Conservation (phyloP, 2,329 filamentous ascomycete species). For the Metarhizium rileyi region DNA sequence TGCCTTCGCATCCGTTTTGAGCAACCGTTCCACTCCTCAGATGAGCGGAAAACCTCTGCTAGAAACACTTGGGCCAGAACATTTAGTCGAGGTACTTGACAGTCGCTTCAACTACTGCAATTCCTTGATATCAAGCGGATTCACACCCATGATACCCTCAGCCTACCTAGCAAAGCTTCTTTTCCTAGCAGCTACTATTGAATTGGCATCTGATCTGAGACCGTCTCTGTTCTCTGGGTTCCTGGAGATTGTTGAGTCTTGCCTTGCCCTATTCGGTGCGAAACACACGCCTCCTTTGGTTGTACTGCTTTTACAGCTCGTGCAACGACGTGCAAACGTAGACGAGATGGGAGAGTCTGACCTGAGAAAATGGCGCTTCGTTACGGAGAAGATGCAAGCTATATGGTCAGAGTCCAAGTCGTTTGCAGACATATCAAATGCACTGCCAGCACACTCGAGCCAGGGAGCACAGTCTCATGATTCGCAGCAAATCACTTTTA, state of each 20-base stretch:
- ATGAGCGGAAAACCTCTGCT: not conserved
- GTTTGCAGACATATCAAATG: conserved; percentile 11
- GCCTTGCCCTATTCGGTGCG: conserved; percentile 22
- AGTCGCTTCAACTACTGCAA: conserved; percentile 28
- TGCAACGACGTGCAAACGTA: conserved; percentile 20
- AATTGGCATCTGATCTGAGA: conserved; percentile 21
- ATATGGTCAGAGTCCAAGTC: conserved; percentile 3
- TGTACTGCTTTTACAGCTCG: conserved; percentile 23
- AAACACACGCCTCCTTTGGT: conserved; percentile 25
- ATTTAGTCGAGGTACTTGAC: conserved; percentile 23
- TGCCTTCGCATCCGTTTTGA: not conserved
- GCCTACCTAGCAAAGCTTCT: conserved; percentile 27
- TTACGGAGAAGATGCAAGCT: conserved; percentile 16
- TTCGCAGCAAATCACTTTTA: not conserved
- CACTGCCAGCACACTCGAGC: conserved; percentile 4
- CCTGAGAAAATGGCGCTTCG: conserved; percentile 20
- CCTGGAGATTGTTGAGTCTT: conserved; percentile 25
- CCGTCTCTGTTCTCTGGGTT: conserved; percentile 27
- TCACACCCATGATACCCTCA: conserved; percentile 24
- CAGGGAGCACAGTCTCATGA: not conserved
- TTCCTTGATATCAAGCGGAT: conserved; percentile 25
- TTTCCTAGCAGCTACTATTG: conserved; percentile 27
- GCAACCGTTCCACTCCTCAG: not conserved
- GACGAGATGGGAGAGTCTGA: conserved; percentile 23
- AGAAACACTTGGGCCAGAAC: conserved; percentile 13